Base-by-base conservation (phyloP, 768 basidiomycete species). In the Mycena amicta region DNA sequence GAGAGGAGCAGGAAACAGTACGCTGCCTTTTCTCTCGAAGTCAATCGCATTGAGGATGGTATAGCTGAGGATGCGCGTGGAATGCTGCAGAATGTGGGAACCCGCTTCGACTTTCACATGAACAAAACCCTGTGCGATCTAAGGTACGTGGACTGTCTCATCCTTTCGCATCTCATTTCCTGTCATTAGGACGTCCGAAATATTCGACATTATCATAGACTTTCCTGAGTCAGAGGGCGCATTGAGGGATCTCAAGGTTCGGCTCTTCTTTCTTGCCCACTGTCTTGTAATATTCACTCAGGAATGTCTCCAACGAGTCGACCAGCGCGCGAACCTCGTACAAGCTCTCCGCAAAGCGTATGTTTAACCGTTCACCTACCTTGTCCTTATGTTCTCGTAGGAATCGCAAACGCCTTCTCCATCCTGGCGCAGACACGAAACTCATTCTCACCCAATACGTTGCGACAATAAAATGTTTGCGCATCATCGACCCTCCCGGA, bases 171-270 rank as follows among this genome's bases (percentile, higher is more conserved):
- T 57, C 25, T 53, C 33, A 33, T 53, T 20, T 6, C 37, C 13
- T 5, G 18, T 18, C 26, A 43, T 18, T 59, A 88, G 87, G 30
- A 89, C 85, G 57, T 80, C 77, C 50, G 95, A 98, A 70, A 89
- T 98, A 20, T 98, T 97, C 68, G 93, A 96, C 63, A 97, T 98
- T 55, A 96, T 98, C 57, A 87, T 98, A 55, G 93, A 96, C 66
- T 95, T 86, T 65, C 95, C 96, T 0, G 91, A 95, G 59, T 96
- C 95, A 0, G 80, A 77, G 62, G 86, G 88, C 3, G 95, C 94
- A 0, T 74, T 98, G 20, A 82, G 89, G 56, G 97, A 99, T 73
- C 78, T 98, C 20, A 90, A 85, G 75, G 94, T 92, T 18, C 59
- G 12, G 60, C 53, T 1, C 33, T 27, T 13, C 22, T 37, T 40